A percentile compares a stretch with the other conserved stretches of the same genome.
Evolutionary conservation across 1,139 yeast species (phyloP).

Genomic region (Casaregolazyma suthepensis): DNA sequence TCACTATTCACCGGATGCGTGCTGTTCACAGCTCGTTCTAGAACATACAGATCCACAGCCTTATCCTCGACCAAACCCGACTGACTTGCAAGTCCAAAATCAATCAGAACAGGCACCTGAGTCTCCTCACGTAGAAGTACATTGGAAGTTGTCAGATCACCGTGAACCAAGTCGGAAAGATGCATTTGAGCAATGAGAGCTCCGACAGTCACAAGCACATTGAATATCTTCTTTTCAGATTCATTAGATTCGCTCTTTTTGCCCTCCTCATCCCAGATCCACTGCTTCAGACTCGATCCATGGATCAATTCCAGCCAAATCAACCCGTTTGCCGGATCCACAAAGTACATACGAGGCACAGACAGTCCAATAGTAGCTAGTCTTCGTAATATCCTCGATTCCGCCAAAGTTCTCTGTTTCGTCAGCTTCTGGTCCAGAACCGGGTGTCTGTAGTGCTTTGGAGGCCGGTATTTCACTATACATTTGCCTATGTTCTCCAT

Average conservation of each 20-base stretch:
- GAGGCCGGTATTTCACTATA: constrained; percentile 81
- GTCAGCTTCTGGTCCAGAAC: constrained; percentile 70
- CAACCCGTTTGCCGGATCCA: constrained; percentile 72
- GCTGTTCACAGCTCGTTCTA: constrained; percentile 84
- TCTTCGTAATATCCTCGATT: constrained; percentile 68
- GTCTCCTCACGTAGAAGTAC: constrained; percentile 45
- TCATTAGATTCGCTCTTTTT: constrained; percentile 7
- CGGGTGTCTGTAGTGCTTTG: constrained; percentile 85
- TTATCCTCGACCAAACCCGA: constrained; percentile 80
- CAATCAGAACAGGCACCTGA: constrained; percentile 60
- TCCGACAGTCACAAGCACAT: constrained; percentile 47
- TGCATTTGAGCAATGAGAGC: constrained; percentile 66
- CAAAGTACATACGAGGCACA: constrained; percentile 64
- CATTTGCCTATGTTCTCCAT: constrained; percentile 20
- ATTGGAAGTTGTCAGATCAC: constrained; percentile 91
- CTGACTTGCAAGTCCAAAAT: constrained; percentile 83
- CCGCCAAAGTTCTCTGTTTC: constrained; percentile 75
- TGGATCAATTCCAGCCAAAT: constrained; percentile 83
- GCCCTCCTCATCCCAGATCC: constrained; percentile 34
- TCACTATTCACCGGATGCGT: constrained; percentile 79
- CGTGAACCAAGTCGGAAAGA: constrained; percentile 75
- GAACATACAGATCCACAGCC: constrained; percentile 91
- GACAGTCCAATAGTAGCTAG: constrained; percentile 50
- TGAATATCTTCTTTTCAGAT: constrained; percentile 19
- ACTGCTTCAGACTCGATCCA: constrained; percentile 33